A percentile compares a stretch with the other conserved stretches of the same genome.
phyloP scores from a whole-genome alignment of 495 filamentous ascomycete genomes.

The Penicillium goetzii region DNA sequence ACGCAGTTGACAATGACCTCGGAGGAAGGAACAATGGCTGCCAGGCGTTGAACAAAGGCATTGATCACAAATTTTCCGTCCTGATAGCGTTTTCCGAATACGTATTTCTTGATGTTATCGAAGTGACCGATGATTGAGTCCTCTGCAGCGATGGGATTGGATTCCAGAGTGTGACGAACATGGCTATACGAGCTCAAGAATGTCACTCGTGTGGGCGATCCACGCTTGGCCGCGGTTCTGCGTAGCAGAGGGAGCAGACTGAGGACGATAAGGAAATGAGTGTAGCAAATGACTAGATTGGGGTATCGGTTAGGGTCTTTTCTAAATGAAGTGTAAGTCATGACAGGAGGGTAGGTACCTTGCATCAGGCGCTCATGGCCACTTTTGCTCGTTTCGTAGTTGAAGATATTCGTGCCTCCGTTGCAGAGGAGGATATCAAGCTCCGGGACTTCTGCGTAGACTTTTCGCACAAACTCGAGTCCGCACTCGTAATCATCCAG shows the following conservation, averaged over 20 bases:
- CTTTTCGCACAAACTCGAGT: slow-evolving; percentile 12
- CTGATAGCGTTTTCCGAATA: slow-evolving; percentile 18
- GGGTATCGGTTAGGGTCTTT: neutral
- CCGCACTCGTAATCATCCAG: slow-evolving; percentile 29
- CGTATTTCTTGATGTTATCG: slow-evolving; percentile 21
- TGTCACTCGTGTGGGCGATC: slow-evolving; percentile 27
- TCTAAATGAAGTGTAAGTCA: neutral
- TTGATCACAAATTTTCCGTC: slow-evolving; percentile 37
- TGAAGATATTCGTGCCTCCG: slow-evolving; percentile 19
- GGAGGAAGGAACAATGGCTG: slow-evolving; percentile 14
- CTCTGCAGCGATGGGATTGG: slow-evolving; percentile 8
- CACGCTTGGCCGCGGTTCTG: slow-evolving; percentile 19
- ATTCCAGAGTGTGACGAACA: slow-evolving; percentile 15
- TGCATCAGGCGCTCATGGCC: slow-evolving; percentile 35
- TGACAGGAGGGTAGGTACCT: slow-evolving; percentile 12
- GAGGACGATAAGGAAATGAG: slow-evolving; percentile 36
- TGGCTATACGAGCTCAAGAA: slow-evolving; percentile 33
- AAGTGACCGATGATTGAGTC: slow-evolving; percentile 24
- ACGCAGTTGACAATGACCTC: slow-evolving; percentile 35
- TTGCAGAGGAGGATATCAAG: slow-evolving; percentile 31
- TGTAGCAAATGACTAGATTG: slow-evolving; percentile 34
- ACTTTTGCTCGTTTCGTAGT: slow-evolving; percentile 22
- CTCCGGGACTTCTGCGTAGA: slow-evolving; percentile 19
- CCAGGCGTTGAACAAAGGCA: slow-evolving; percentile 29
- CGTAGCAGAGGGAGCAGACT: slow-evolving; percentile 29